These are phyloP conservation scores for Avena eriantha DNA, from an alignment of 176 grass and related monocot genomes.

Conservation along the genomic window DNA sequence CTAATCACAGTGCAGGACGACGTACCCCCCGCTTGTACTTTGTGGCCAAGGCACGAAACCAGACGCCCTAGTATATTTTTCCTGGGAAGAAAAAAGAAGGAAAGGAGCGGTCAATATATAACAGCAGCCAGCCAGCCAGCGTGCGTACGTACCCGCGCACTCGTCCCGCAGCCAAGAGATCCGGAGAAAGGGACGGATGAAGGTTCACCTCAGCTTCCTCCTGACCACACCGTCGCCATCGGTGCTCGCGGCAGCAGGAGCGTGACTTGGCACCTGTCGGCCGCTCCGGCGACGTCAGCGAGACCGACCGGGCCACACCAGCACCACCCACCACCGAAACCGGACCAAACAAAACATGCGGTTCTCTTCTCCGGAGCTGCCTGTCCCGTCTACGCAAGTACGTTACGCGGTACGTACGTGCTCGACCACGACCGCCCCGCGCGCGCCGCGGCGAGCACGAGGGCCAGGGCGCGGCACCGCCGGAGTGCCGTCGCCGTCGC, in stretches of 20 bases:
- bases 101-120: not conserved
- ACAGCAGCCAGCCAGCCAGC: too few species aligned
- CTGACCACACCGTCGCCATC: not conserved
- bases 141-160: not conserved
- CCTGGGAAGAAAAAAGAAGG: not conserved
- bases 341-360: not conserved
- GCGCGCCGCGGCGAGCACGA: not conserved
- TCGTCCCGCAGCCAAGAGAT: not conserved
- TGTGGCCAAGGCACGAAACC: not conserved
- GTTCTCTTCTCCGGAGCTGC: not conserved
- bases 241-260: not conserved
- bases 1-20: not conserved
- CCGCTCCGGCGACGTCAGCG: not conserved
- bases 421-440: not conserved
- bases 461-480: not conserved
- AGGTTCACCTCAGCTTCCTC: not conserved
- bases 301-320: not conserved
- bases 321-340: not conserved
- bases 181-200: not conserved
- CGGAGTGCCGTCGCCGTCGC: constrained; percentile 20
- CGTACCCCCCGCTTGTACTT: not conserved
- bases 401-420: not conserved
- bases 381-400: not conserved
- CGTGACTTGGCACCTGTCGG: not conserved
- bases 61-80: not conserved